Percentiles rank a stretch among this genome's conserved stretches.
phyloP scores from a whole-genome alignment of 306 rosid genomes.

The Sophora flavescens region DNA sequence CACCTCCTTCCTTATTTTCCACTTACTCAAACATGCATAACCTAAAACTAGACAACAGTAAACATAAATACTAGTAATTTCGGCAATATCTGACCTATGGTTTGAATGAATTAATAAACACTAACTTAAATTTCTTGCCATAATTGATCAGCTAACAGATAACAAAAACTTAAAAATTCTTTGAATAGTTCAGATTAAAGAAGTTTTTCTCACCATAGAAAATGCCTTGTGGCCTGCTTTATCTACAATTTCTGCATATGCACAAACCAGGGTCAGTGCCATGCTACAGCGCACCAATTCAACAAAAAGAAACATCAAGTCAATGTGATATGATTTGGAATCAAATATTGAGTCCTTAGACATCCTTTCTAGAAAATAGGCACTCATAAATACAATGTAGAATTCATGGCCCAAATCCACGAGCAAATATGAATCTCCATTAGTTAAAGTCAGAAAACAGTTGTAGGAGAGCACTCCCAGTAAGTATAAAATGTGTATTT shows the following conservation, averaged over 20 bases:
- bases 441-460: slow-evolving; percentile 25
- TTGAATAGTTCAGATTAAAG: slow-evolving; percentile 25
- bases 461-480: slow-evolving; percentile 13
- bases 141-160: slow-evolving; percentile 26
- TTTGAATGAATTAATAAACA: slow-evolving; percentile 24
- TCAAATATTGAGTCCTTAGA: slow-evolving; percentile 6
- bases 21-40: slow-evolving; percentile 21
- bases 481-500: not conserved
- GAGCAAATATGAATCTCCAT: slow-evolving; percentile 26
- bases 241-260: slow-evolving; percentile 71
- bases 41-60: slow-evolving; percentile 14
- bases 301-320: slow-evolving; percentile 36
- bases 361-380: slow-evolving; percentile 29
- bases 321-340: slow-evolving; percentile 26
- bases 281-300: slow-evolving; percentile 16
- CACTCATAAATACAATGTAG: not conserved
- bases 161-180: slow-evolving; percentile 16
- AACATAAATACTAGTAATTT: slow-evolving; percentile 23
- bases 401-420: not conserved
- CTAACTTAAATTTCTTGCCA: slow-evolving; percentile 26
- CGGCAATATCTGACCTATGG: slow-evolving; percentile 23
- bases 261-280: slow-evolving; percentile 45
- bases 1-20: slow-evolving; percentile 20
- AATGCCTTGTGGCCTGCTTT: slow-evolving; percentile 59
- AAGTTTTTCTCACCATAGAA: slow-evolving; percentile 68